These are phyloP conservation scores for Plasmodium sp. DNA, from an alignment of 169 alveolate genomes.

Conservation along the genomic window DNA sequence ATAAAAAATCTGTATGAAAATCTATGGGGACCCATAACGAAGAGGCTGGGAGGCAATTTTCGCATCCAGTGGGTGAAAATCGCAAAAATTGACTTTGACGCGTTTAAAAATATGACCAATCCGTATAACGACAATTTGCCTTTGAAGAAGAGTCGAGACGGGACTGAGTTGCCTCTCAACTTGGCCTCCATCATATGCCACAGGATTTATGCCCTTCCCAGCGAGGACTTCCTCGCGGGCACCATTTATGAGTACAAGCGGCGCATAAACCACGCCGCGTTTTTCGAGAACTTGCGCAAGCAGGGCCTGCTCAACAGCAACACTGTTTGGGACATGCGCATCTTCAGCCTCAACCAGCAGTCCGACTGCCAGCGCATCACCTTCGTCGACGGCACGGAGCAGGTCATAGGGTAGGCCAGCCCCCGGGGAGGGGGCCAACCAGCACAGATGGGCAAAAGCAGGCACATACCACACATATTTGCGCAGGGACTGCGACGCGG, in stretches of 20 bases:
- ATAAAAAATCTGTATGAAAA: slow-evolving; percentile 78
- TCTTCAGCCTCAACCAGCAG: slow-evolving; percentile 37
- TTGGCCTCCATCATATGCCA: slow-evolving; percentile 82
- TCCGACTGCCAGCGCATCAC: slow-evolving; percentile 60
- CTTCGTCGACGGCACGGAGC: slow-evolving; percentile 56
- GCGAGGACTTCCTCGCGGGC: slow-evolving; percentile 64
- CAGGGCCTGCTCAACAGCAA: slow-evolving; percentile 33
- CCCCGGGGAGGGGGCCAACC: not conserved
- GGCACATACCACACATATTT: no score
- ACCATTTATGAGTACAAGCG: slow-evolving; percentile 71
- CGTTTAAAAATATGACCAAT: slow-evolving; percentile 78
- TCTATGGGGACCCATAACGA: slow-evolving; percentile 85
- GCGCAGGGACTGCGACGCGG: no score
- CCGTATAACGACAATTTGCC: slow-evolving; percentile 87
- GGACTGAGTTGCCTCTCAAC: slow-evolving; percentile 85
- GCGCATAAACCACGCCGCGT: slow-evolving; percentile 42
- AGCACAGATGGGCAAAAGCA: no score
- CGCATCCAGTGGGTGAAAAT: slow-evolving; percentile 89
- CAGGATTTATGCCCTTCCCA: slow-evolving; percentile 35
- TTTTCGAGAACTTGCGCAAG: slow-evolving; percentile 34
- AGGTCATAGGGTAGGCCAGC: not conserved
- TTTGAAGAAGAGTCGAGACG: slow-evolving; percentile 86
- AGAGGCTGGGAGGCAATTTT: slow-evolving; percentile 85
- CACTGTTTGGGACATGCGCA: slow-evolving; percentile 53
- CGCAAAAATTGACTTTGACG: slow-evolving; percentile 84